phyloP scores from a whole-genome alignment of 345 rosid species.

The Ceriops tagal region DNA sequence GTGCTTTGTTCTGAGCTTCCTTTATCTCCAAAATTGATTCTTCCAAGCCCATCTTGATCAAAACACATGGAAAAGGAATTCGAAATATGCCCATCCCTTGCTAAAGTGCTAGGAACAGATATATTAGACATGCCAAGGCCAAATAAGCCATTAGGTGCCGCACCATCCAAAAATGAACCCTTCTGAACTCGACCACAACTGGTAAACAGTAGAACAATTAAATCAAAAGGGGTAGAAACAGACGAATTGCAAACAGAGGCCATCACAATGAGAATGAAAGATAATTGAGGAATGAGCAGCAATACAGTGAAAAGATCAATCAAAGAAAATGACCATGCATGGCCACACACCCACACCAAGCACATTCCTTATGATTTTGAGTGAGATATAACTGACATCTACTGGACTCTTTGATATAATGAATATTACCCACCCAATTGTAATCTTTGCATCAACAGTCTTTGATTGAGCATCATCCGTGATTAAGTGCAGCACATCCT shows the following conservation, averaged over 20 bases:
- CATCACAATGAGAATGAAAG: not conserved
- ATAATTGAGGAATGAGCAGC: too few species aligned
- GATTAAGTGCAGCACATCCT: constrained; percentile 64
- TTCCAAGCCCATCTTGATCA: constrained; percentile 58
- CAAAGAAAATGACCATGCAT: not conserved
- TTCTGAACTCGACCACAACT: constrained; percentile 89
- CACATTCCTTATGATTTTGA: not conserved
- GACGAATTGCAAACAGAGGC: not conserved
- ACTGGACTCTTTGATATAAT: not conserved
- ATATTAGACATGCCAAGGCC: constrained; percentile 81
- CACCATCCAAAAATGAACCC: constrained; percentile 79
- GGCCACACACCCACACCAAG: not conserved
- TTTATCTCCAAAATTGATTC: constrained; percentile 90
- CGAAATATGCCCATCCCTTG: constrained; percentile 52
- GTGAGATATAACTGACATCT: not conserved
- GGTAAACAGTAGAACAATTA: constrained; percentile 23
- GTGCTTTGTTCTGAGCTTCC: constrained; percentile 77
- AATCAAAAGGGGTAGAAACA: constrained; percentile 2
- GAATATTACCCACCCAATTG: constrained; percentile 53
- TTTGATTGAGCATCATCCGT: constrained; percentile 38
- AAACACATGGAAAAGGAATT: constrained; percentile 99
- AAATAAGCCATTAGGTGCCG: constrained; percentile 93
- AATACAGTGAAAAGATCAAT: too few species aligned
- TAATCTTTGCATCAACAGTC: constrained; percentile 44
- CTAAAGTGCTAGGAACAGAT: constrained; percentile 90